Evolutionary conservation across 1,139 yeast genomes (phyloP).

Genomic region (Trichomonascaceae sp.): DNA sequence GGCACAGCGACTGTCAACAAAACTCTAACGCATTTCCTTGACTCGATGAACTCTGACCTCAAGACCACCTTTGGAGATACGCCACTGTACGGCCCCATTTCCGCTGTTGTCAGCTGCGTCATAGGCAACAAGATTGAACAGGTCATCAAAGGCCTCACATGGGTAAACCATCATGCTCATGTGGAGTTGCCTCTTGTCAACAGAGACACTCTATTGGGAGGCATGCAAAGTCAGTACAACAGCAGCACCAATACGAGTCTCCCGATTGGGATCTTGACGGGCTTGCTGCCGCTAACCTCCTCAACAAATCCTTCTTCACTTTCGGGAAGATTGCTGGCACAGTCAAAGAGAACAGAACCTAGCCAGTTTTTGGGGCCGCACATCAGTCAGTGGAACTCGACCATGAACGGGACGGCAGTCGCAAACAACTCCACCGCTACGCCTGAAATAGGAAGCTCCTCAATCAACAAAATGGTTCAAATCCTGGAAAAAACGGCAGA

Average conservation of each 20-base stretch:
- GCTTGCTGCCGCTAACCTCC: constrained; percentile 4
- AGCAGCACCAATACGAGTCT: no score
- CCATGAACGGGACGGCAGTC: no score
- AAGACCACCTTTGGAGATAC: constrained; percentile 53
- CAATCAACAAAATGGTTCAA: neutral
- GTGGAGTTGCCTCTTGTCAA: constrained; percentile 45
- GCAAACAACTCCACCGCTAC: neutral
- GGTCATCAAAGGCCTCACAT: constrained; percentile 58
- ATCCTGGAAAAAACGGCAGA: neutral
- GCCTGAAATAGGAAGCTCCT: neutral
- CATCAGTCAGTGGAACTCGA: neutral
- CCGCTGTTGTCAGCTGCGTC: constrained; percentile 59
- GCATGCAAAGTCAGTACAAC: no score
- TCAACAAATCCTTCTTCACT: constrained; percentile 6
- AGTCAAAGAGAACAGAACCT: neutral
- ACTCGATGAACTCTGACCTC: constrained; percentile 41
- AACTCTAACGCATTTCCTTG: constrained; percentile 40
- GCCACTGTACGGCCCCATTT: constrained; percentile 46
- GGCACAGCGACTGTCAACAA: constrained; percentile 42
- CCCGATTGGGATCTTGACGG: no score
- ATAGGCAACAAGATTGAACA: constrained; percentile 57
- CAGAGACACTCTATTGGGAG: neutral
- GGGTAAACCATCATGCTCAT: constrained; percentile 59
- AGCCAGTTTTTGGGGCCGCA: neutral
- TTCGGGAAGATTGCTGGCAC: neutral